Percentiles rank a stretch among this genome's conserved stretches.
Conservation (phyloP, 108 stramenopile genomes). For the Epipyxis sp. region DNA sequence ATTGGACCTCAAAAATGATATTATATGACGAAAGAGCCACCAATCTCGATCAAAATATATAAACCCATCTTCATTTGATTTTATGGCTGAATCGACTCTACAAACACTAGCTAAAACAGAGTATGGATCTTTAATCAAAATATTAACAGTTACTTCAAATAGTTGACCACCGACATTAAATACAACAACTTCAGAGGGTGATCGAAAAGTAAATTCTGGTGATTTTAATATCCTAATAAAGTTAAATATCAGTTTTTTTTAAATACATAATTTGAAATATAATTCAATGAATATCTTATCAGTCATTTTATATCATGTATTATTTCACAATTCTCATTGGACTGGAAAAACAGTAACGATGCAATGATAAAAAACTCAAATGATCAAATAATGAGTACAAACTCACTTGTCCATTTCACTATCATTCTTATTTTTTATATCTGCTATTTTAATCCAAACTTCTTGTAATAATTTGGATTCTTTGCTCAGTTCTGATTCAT, state of each 20-base stretch:
- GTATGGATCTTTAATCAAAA: constrained; percentile 48
- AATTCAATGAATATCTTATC: not conserved
- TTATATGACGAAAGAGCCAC: constrained; percentile 58
- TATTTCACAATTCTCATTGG: too few relatives aligned
- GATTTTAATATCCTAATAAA: too few relatives aligned
- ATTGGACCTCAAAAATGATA: constrained; percentile 48
- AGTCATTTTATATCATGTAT: too few relatives aligned
- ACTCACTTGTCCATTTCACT: constrained; percentile 10
- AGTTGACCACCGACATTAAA: constrained; percentile 56
- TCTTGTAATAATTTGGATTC: constrained; percentile 20
- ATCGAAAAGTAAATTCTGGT: constrained; percentile 39
- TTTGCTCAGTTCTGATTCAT: constrained; percentile 12
- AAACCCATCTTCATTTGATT: not conserved
- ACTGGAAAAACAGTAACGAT: not conserved
- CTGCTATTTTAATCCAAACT: constrained; percentile 28
- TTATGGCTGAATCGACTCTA: not conserved
- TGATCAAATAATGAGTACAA: not conserved
- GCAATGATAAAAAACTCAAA: not conserved
- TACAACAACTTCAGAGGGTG: constrained; percentile 20
- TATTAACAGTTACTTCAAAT: constrained; percentile 52
- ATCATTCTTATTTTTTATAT: constrained; percentile 7
- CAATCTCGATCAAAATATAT: constrained; percentile 58
- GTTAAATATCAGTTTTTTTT: too few relatives aligned
- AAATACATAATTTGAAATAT: not conserved
- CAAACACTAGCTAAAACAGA: constrained; percentile 32